Evolutionary conservation across 805 yeast species (phyloP).

Genomic region (Starmerella tilneyi): DNA sequence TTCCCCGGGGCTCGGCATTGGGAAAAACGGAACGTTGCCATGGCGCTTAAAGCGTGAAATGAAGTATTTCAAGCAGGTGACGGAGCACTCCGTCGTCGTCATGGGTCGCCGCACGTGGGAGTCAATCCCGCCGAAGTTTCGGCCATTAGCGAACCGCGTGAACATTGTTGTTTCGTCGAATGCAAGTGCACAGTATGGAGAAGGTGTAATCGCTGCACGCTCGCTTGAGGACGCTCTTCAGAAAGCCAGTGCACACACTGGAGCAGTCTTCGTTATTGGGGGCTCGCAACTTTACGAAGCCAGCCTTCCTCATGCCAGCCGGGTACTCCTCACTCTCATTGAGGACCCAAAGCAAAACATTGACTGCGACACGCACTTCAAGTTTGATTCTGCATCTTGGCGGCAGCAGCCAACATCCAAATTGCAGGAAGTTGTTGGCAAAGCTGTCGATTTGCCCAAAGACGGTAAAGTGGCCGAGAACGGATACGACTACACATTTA

Average conservation of each 20-base stretch:
- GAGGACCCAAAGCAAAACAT: conserved; percentile 30
- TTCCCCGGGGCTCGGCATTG: conserved; percentile 73
- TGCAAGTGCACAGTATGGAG: conserved; percentile 19
- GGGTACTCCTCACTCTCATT: conserved; percentile 66
- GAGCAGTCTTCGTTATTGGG: conserved; percentile 59
- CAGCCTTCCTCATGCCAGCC: conserved; percentile 41
- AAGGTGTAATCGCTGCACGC: conserved; percentile 32
- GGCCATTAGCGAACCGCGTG: conserved; percentile 67
- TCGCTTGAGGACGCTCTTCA: conserved; percentile 39
- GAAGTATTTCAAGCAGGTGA: conserved; percentile 70
- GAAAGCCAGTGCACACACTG: conserved; percentile 9
- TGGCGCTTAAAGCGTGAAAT: conserved; percentile 82
- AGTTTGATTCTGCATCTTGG: conserved; percentile 27
- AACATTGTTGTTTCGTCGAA: conserved; percentile 66
- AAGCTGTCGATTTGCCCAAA: conserved; percentile 25
- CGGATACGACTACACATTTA: conserved; percentile 47
- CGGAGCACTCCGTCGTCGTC: conserved; percentile 49
- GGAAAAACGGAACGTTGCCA: conserved; percentile 68
- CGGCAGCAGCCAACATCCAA: conserved; percentile 30
- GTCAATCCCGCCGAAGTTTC: conserved; percentile 71
- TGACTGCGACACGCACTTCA: conserved; percentile 64
- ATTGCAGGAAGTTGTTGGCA: conserved; percentile 36
- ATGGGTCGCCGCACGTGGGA: conserved; percentile 98
- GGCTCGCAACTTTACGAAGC: conserved; percentile 79
- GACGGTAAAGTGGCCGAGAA: conserved; percentile 33